Percentiles rank a stretch among this genome's conserved stretches.
These are phyloP conservation scores for Rehmannia glutinosa DNA, from an alignment of 257 asterid genomes.

Conservation along the genomic window DNA sequence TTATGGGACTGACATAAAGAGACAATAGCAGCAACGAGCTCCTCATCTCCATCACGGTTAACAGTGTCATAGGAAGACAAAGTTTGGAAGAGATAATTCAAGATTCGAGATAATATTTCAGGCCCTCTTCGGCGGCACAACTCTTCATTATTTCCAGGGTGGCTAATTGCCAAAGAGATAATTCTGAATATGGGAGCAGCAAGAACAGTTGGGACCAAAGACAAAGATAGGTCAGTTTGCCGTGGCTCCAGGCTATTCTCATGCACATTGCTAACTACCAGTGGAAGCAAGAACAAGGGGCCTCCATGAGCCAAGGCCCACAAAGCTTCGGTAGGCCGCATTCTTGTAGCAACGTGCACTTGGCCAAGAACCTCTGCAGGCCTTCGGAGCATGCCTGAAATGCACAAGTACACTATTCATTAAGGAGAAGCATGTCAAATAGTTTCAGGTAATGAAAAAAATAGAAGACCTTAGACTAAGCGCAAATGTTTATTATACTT, in stretches of 20 bases:
- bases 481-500: background rate
- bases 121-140: constrained; percentile 87
- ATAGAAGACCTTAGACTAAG: constrained; percentile 2
- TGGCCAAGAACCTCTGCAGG: constrained; percentile 99
- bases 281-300: constrained; percentile 87
- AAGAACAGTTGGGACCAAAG: constrained; percentile 67
- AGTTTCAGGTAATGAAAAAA: constrained; percentile 14
- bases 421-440: constrained; percentile 14
- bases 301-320: constrained; percentile 99
- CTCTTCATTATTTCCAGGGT: constrained; percentile 94
- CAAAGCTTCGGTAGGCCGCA: constrained; percentile 87
- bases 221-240: constrained; percentile 64
- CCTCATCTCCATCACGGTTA: constrained; percentile 79
- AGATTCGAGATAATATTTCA: constrained; percentile 85
- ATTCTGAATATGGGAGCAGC: constrained; percentile 95
- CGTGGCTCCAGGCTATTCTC: constrained; percentile 85
- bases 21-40: constrained; percentile 89
- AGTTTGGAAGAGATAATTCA: constrained; percentile 82
- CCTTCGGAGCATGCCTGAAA: constrained; percentile 79
- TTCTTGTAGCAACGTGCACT: constrained; percentile 93
- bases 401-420: constrained; percentile 19
- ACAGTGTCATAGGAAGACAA: constrained; percentile 61
- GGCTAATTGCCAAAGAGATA: constrained; percentile 79
- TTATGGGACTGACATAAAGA: constrained; percentile 88
- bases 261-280: constrained; percentile 75